phyloP scores from a whole-genome alignment of 2,329 filamentous ascomycete genomes.

The Diplodia intermedia region DNA sequence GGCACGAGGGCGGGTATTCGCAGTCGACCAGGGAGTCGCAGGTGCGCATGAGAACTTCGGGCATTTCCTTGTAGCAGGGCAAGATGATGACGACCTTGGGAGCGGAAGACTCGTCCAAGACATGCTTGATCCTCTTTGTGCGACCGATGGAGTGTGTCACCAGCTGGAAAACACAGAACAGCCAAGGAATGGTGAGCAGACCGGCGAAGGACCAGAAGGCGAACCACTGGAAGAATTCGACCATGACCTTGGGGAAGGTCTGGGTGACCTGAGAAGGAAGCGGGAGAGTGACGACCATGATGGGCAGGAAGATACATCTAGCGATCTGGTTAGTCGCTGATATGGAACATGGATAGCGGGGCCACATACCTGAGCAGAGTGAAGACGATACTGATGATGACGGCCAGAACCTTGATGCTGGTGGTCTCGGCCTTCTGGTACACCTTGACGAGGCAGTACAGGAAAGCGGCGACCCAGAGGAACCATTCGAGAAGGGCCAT shows the following conservation, averaged over 20 bases:
- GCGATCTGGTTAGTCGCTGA: conserved; percentile 36
- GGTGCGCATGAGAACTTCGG: conserved; percentile 81
- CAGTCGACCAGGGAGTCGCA: conserved; percentile 91
- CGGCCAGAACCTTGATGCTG: conserved; percentile 79
- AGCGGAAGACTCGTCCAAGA: conserved; percentile 82
- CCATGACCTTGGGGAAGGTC: conserved; percentile 74
- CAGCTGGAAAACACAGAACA: conserved; percentile 90
- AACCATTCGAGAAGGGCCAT: conserved; percentile 92
- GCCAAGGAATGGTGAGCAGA: conserved; percentile 86
- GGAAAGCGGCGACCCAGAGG: conserved; percentile 89
- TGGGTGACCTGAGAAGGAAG: conserved; percentile 74
- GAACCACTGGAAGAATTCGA: conserved; percentile 84
- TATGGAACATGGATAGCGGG: background rate
- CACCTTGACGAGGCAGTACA: conserved; percentile 89
- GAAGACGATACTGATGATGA: conserved; percentile 77
- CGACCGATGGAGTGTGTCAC: conserved; percentile 86
- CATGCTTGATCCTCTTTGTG: conserved; percentile 79
- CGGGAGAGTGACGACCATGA: conserved; percentile 92
- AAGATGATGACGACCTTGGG: conserved; percentile 96
- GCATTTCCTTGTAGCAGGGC: conserved; percentile 94
- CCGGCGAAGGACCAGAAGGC: conserved; percentile 92
- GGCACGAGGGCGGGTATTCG: conserved; percentile 89
- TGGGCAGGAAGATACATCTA: conserved; percentile 84
- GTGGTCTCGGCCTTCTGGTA: conserved; percentile 89
- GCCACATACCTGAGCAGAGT: conserved; percentile 37